Evolutionary conservation across 805 yeast genomes (phyloP), one percentile per base, ranked within the genome.

Genomic region (Lachancea lanzarotensis): DNA sequence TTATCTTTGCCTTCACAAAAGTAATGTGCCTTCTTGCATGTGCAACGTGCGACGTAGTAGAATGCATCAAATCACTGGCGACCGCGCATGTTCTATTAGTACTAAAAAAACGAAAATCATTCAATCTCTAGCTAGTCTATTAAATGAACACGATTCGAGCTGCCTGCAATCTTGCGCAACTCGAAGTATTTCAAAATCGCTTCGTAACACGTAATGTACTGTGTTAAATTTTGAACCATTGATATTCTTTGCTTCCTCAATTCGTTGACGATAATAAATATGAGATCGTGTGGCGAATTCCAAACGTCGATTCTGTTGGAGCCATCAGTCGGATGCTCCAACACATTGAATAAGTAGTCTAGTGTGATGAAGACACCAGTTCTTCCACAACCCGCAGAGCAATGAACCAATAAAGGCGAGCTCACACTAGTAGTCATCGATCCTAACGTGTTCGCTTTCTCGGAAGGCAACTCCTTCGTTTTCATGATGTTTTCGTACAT

Each of bases 321-420:
- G 53, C 37, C 63, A 51, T 55, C 71, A 62, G 52, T 67, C 52
- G 34, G 73, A 47, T 53, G 70, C n/a, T 46, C 51, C 5, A 63
- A 48, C 8, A 63, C 45, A 41, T 63, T 65, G 44, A 69, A 53
- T 3, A 71, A 40, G 44, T 67, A 73, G 55, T 86, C 93, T 33
- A 84, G 64, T 0, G 88, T 76, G 40, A 87, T 78, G 54, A 80
- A 84, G 0, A 95, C 88, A 0, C 98, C 98, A 0, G 98, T 86
- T 46, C 98, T 72, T 7, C 98, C 98, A 54, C 95, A 90, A 0
- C 98, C 98, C 0, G 98, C 98, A 3, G 96, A 87, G 57, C 98
- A 91, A 62, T 93, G 98, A 10, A 82, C 83, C 40, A 87, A 60
- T 4, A 81, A 66, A 13, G 91, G 89, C 1, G 60, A 45, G 6